Percentiles rank a stretch among this genome's conserved stretches.
phyloP scores from a whole-genome alignment of 768 basidiomycete species.

The Auricularia sp. region DNA sequence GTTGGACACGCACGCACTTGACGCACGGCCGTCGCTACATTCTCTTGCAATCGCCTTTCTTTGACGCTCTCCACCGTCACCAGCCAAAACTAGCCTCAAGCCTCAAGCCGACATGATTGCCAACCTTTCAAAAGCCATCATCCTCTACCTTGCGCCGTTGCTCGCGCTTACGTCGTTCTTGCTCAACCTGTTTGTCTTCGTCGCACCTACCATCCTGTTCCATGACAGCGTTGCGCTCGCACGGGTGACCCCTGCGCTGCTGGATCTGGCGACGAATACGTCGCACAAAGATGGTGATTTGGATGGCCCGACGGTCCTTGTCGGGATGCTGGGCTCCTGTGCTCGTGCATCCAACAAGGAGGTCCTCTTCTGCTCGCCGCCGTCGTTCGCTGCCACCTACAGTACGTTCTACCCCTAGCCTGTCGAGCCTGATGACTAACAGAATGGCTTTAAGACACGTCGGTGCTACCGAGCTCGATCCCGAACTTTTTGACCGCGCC shows the following conservation, averaged over 20 bases:
- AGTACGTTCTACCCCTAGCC: constrained; percentile 30
- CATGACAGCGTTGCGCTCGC: constrained; percentile 55
- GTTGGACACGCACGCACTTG: neutral
- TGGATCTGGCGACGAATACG: constrained; percentile 31
- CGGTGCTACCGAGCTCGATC: constrained; percentile 46
- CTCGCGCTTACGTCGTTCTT: constrained; percentile 57
- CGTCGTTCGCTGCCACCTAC: constrained; percentile 49
- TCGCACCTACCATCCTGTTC: constrained; percentile 56
- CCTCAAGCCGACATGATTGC: constrained; percentile 45
- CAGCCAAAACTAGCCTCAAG: neutral
- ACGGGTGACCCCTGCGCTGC: constrained; percentile 42
- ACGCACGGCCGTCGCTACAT: constrained; percentile 1
- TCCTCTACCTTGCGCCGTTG: constrained; percentile 57
- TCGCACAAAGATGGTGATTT: constrained; percentile 21
- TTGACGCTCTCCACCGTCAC: neutral
- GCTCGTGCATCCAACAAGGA: constrained; percentile 40
- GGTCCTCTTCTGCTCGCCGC: constrained; percentile 42
- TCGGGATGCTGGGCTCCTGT: constrained; percentile 68
- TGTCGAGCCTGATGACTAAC: constrained; percentile 1
- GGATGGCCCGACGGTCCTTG: constrained; percentile 60
- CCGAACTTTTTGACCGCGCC: constrained; percentile 53
- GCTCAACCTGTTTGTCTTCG: constrained; percentile 54
- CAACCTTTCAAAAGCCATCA: constrained; percentile 57
- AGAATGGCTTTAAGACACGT: constrained; percentile 39
- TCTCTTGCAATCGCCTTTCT: neutral